Evolutionary conservation across 208 protist species (phyloP), one percentile per base, ranked within the genome.

Genomic region (Wallacemonas sp.): DNA sequence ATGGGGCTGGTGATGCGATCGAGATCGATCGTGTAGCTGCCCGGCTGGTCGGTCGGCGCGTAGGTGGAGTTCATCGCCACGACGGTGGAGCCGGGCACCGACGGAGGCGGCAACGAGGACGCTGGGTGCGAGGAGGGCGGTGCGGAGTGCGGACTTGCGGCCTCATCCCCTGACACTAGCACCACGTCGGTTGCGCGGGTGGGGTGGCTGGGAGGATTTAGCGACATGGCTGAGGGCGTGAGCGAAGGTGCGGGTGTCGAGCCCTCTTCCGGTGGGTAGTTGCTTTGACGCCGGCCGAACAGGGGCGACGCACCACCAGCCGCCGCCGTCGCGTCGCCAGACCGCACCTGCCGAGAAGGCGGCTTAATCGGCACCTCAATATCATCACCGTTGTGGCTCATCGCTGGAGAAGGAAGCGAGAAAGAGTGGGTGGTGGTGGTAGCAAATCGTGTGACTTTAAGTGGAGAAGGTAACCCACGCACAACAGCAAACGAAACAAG

Each of bases 291-390:
- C 9, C 45, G 45, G 6, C 45, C 45, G 32, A 53, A 53, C 4
- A 53, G 45, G n/a, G 45, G 45, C 4, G 45, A 53, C 10, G 45
- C 50, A 15, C 50, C 50, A n/a, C 50, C 33, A 26, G 21, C 36
- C 21, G 50, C 55, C 17, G 33, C 59, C 66, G 21, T 63, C 50
- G 44, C 32, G 24, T 61, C 70, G 5, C 38, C 26, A 41, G 33
- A 60, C 53, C 38, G 48, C 24, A 38, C 64, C 66, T 22, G 53
- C 53, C 61, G 44, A 65, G 45, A 69, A 52, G 22, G 68, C 30
- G 19, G 72, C 50, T n/a, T 57, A 4, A 57, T 21, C 24, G 50
- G 50, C 30, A 57, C 50, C 15, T 57, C 30, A 21, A 57, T 57
- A 1, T 57, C 50, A 57, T 57, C 50, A n/a, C 50, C 50, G 0